A percentile compares a stretch with the other conserved stretches of the same genome.
These are phyloP conservation scores for Talaromyces proteolyticus DNA, from an alignment of 495 filamentous ascomycete species.

Conservation along the genomic window DNA sequence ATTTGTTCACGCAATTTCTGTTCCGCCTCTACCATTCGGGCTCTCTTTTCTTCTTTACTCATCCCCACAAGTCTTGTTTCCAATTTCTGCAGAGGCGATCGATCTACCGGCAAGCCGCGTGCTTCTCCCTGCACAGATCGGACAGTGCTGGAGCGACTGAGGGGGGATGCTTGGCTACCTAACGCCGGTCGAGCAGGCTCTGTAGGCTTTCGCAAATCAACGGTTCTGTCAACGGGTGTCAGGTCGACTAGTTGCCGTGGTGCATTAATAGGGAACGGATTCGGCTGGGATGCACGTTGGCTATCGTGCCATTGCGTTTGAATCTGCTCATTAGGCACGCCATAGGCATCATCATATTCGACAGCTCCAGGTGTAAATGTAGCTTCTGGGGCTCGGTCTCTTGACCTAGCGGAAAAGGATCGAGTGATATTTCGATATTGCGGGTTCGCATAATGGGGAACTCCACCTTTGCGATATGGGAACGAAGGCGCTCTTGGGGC, in stretches of 20 bases:
- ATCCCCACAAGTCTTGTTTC: constrained; percentile 83
- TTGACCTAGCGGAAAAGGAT: constrained; percentile 16
- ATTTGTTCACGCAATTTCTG: constrained; percentile 45
- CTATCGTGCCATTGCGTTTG: neutral
- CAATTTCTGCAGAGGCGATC: constrained; percentile 86
- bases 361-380: neutral
- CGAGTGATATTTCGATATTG: constrained; percentile 5
- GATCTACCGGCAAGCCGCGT: constrained; percentile 60
- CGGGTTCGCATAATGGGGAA: constrained; percentile 1
- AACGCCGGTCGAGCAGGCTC: constrained; percentile 5
- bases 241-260: neutral
- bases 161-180: constrained; percentile 13
- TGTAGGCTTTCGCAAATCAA: constrained; percentile 5
- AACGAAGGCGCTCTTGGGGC: constrained; percentile 38
- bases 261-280: neutral
- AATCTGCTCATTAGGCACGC: neutral
- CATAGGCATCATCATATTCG: neutral
- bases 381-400: constrained; percentile 8
- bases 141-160: constrained; percentile 29
- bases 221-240: neutral
- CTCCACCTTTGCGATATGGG: constrained; percentile 36
- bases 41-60: constrained; percentile 86
- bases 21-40: constrained; percentile 75
- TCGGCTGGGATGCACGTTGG: neutral
- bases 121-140: constrained; percentile 26